Evolutionary conservation across 2,329 filamentous ascomycete species (phyloP).

Genomic region (Pseudogymnoascus sp.): DNA sequence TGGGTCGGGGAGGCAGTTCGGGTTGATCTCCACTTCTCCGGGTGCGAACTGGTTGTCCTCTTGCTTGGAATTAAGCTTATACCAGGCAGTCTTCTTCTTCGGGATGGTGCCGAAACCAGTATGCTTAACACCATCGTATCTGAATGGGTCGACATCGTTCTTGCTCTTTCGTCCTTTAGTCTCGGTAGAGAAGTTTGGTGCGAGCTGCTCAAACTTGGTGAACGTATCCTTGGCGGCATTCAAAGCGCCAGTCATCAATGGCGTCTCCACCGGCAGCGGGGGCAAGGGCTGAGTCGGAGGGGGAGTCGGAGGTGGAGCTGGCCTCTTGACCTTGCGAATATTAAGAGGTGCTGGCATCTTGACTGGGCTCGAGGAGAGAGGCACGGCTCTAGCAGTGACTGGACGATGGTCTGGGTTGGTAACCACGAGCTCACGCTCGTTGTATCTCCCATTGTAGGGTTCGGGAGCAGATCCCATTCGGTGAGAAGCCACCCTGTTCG

Average conservation of each 20-base stretch:
- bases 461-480: slow-evolving; percentile 29
- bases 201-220: not conserved
- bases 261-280: not conserved
- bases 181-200: not conserved
- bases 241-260: slow-evolving; percentile 16
- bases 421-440: slow-evolving; percentile 13
- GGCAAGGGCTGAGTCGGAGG: not conserved
- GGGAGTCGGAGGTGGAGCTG: slow-evolving; percentile 16
- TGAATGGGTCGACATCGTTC: slow-evolving; percentile 18
- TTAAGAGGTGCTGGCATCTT: slow-evolving; percentile 27
- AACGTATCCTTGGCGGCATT: not conserved
- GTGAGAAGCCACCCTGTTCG: slow-evolving; percentile 16
- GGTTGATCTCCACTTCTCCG: slow-evolving; percentile 5
- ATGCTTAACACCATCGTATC: slow-evolving; percentile 15
- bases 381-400: slow-evolving; percentile 6
- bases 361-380: slow-evolving; percentile 25
- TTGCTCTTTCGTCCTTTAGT: slow-evolving; percentile 14
- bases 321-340: slow-evolving; percentile 26
- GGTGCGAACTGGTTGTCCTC: not conserved
- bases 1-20: slow-evolving; percentile 8
- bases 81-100: slow-evolving; percentile 28
- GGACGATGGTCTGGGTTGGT: not conserved
- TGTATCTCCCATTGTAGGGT: slow-evolving; percentile 14
- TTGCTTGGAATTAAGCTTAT: slow-evolving; percentile 26
- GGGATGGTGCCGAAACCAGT: slow-evolving; percentile 21